Evolutionary conservation across 306 rosid genomes (phyloP).

Genomic region (Hippophae tibetana): DNA sequence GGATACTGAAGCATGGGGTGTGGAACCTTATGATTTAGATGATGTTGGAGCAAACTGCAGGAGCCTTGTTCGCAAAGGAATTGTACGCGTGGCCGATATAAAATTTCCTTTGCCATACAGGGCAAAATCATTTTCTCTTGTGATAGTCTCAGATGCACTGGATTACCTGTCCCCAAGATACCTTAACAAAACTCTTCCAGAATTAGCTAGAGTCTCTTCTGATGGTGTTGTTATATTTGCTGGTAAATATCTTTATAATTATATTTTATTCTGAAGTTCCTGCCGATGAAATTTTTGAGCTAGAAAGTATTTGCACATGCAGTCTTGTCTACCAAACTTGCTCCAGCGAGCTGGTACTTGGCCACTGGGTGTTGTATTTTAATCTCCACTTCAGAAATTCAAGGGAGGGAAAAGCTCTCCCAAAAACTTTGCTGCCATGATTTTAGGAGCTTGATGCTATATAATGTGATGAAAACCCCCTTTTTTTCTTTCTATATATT

Average conservation of each 20-base stretch:
- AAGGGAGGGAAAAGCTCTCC: not conserved
- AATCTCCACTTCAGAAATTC: not conserved
- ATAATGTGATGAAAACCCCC: not conserved
- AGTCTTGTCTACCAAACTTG: not conserved
- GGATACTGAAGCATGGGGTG: constrained; percentile 76
- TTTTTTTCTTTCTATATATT: not conserved
- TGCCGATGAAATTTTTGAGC: not conserved
- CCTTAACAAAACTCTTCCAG: constrained; percentile 71
- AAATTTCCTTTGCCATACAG: constrained; percentile 68
- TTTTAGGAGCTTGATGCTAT: not conserved
- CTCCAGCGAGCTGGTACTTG: not conserved
- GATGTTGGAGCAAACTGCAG: constrained; percentile 53
- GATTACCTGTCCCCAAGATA: constrained; percentile 66
- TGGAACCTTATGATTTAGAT: constrained; percentile 66
- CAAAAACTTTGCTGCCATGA: not conserved
- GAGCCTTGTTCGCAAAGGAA: constrained; percentile 46
- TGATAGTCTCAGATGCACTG: constrained; percentile 60
- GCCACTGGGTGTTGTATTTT: not conserved
- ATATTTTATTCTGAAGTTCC: not conserved
- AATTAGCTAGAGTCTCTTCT: constrained; percentile 53
- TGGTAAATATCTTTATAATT: constrained; percentile 25
- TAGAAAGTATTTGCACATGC: not conserved
- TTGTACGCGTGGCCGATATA: constrained; percentile 59
- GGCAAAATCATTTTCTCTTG: constrained; percentile 56
- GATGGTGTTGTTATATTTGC: constrained; percentile 55